Percentiles rank a stretch among this genome's conserved stretches.
Evolutionary conservation across 2,329 filamentous ascomycete genomes (phyloP).

Genomic region (Alternaria consortialis): DNA sequence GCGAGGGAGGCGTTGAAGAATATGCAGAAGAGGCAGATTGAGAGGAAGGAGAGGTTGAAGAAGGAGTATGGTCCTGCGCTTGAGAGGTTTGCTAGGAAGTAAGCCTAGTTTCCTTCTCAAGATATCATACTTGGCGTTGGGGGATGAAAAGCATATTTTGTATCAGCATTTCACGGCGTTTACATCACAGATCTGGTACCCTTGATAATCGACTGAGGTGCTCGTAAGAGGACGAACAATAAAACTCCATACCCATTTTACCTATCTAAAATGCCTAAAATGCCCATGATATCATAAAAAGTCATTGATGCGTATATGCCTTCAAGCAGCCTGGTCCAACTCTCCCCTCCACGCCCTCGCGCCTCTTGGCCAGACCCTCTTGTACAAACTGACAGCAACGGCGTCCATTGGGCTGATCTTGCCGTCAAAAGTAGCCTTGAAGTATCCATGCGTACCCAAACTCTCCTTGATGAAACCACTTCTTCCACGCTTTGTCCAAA

Average conservation of each 20-base stretch:
- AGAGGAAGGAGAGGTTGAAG: slow-evolving; percentile 61
- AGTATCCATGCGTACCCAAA: slow-evolving; percentile 97
- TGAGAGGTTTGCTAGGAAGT: slow-evolving; percentile 80
- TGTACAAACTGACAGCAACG: slow-evolving; percentile 78
- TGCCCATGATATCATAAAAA: slow-evolving; percentile 26
- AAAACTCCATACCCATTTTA: slow-evolving; percentile 26
- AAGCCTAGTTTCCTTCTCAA: slow-evolving; percentile 5
- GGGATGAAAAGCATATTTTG: neutral
- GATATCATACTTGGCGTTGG: neutral
- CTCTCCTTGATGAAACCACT: slow-evolving; percentile 93
- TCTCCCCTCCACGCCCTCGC: slow-evolving; percentile 59
- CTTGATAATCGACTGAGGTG: neutral
- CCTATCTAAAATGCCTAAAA: slow-evolving; percentile 30
- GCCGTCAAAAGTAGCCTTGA: slow-evolving; percentile 97
- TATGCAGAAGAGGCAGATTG: slow-evolving; percentile 49
- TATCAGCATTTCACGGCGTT: slow-evolving; percentile 24
- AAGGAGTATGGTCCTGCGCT: slow-evolving; percentile 85
- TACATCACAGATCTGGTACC: neutral
- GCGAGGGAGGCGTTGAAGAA: slow-evolving; percentile 78
- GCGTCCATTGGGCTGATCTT: slow-evolving; percentile 96
- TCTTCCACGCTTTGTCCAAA: slow-evolving; percentile 91
- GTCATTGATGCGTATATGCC: slow-evolving; percentile 4
- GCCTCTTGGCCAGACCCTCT: slow-evolving; percentile 70
- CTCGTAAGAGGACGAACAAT: neutral
- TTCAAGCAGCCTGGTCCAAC: slow-evolving; percentile 2